Evolutionary conservation across 192 early-diverging fungal genomes (phyloP).

Genomic region (Cetraspora pellucida): DNA sequence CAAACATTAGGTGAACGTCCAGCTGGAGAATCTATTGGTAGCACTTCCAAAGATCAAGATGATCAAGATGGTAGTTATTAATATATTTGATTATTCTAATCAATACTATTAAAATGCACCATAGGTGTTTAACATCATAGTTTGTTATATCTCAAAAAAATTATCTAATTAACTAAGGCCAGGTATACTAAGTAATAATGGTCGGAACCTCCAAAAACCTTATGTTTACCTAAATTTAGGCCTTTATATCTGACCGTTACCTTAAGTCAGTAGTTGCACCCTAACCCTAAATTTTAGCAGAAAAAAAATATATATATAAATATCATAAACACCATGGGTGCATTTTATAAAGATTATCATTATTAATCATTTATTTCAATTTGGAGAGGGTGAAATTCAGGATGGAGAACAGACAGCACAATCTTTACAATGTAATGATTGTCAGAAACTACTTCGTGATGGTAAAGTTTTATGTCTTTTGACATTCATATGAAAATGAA

Average conservation of each 20-base stretch:
- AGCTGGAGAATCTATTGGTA: conserved; percentile 22
- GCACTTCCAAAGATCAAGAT: conserved; percentile 9
- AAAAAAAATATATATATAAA: background rate
- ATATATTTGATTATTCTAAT: background rate
- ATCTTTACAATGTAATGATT: conserved; percentile 81
- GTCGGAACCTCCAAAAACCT: too few species aligned
- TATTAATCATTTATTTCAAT: conserved; percentile 33
- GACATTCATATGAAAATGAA: too few species aligned
- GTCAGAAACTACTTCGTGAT: conserved; percentile 76
- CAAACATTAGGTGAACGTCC: conserved; percentile 44
- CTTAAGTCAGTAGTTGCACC: too few species aligned
- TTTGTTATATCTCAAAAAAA: too few species aligned
- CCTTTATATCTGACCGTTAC: too few species aligned
- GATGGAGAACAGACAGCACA: conserved; percentile 78
- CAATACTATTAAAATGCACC: too few species aligned
- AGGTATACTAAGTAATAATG: too few species aligned
- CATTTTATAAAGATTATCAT: background rate
- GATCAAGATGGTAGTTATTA: conserved; percentile 42
- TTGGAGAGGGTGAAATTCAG: conserved; percentile 62
- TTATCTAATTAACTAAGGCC: too few species aligned
- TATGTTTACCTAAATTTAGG: too few species aligned
- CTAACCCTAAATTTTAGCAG: too few species aligned
- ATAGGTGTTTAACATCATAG: too few species aligned
- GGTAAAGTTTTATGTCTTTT: conserved; percentile 42
- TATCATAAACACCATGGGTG: background rate